Base-by-base conservation (phyloP, 225 moss, liverwort and hornwort species). In the Straminergon stramineum region DNA sequence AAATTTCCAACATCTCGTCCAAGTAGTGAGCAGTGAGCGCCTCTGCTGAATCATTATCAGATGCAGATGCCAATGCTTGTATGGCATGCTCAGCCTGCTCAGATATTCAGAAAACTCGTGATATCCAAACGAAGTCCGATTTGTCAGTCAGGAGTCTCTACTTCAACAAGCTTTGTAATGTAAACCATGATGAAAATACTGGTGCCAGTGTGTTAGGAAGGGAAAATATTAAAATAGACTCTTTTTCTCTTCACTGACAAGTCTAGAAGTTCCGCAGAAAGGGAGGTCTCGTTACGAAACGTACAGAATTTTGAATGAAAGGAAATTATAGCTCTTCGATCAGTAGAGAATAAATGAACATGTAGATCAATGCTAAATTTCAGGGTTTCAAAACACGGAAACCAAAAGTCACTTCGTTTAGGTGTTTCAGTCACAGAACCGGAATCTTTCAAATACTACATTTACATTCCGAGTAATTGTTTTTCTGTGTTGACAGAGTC, bases 1-100 rank as follows among this genome's bases (percentile, higher is more conserved):
- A 87, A 75, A 99, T 95, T 81, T 95, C 93, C 39, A 99, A 91
- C 82, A 96, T 94, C 78, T 89, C 92, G 82, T 95, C 95, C 57
- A 89, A 75, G 67, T 95, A 93, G 15, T 90, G 71, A 22, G 92
- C 96, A 68, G 94, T 82, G 22, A 96, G 88, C 35, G 85, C 82
- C 78, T 93, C 89, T 81, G 86, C 91, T 68, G 94, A 93, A 45
- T 68, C 88, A 43, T 85, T 88, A 79, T 92, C 93, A 84, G 92
- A 92, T 64, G 88, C 86, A 51, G 74, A 70, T 78, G 97, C 95
- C 85, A 98, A 86, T 65, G 90, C 92, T 86, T 95, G 91, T 37
- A 98, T 86, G 39, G 90, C 91, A 77, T 88, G 51, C 89, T 96
- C 95, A 89, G 93, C 94, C 98, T 98, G 93, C 73, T 67, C 84